Conservation (phyloP, 2,329 filamentous ascomycete genomes). For the Sporothrix variecibatus region DNA sequence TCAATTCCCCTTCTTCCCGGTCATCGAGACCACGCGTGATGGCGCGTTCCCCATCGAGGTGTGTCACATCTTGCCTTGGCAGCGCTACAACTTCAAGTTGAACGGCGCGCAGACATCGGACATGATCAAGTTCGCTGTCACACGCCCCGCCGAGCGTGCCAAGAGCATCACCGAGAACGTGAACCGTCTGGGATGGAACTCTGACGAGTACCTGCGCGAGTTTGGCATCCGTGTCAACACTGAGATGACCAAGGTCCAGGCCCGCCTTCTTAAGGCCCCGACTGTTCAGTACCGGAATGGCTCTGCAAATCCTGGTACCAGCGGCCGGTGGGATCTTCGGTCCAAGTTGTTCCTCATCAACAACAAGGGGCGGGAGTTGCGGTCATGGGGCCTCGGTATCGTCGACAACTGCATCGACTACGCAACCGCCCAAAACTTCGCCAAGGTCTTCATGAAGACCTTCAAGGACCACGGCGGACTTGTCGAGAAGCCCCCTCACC, state of each 20-base stretch:
- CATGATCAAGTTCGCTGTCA: slow-evolving; percentile 96
- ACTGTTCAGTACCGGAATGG: slow-evolving; percentile 66
- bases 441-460: slow-evolving; percentile 45
- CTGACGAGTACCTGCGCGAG: slow-evolving; percentile 68
- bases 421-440: slow-evolving; percentile 61
- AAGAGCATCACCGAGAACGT: slow-evolving; percentile 69
- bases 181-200: slow-evolving; percentile 63
- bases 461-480: slow-evolving; percentile 56
- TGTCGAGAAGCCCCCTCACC: slow-evolving; percentile 43
- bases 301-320: slow-evolving; percentile 60
- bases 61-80: slow-evolving; percentile 54
- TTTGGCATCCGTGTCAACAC: slow-evolving; percentile 73
- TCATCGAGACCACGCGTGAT: slow-evolving; percentile 58
- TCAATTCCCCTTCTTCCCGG: slow-evolving; percentile 51
- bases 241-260: slow-evolving; percentile 67
- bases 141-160: slow-evolving; percentile 69
- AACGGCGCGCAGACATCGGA: slow-evolving; percentile 65
- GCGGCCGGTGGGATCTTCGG: slow-evolving; percentile 85
- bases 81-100: slow-evolving; percentile 65
- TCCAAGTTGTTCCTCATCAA: slow-evolving; percentile 72
- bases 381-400: slow-evolving; percentile 74
- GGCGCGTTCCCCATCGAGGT: slow-evolving; percentile 65
- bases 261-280: slow-evolving; percentile 70
- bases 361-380: slow-evolving; percentile 61
- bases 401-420: slow-evolving; percentile 58